Percentiles rank a stretch among this genome's conserved stretches.
Conservation (phyloP, 148 eudicot genomes). For the Dysphania ambrosioides region DNA sequence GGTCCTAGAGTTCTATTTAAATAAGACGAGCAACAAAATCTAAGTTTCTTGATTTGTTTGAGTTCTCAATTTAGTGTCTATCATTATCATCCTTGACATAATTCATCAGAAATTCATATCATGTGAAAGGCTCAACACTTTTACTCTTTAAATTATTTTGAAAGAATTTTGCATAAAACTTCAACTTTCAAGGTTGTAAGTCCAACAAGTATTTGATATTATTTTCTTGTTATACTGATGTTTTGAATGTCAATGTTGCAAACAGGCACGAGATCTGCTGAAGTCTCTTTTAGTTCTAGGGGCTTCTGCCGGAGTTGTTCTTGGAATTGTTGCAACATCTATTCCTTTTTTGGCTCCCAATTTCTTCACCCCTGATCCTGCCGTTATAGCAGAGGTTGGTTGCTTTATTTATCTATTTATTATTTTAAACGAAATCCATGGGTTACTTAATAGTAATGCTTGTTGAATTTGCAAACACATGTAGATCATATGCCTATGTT, state of each 20-base stretch:
- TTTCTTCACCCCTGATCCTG: slow-evolving; percentile 70
- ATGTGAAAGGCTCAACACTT: background rate
- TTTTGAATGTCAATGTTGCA: slow-evolving; percentile 12
- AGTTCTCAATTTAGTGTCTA: background rate
- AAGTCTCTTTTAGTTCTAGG: slow-evolving; percentile 82
- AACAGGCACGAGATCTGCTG: slow-evolving; percentile 69
- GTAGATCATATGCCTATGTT: too few species aligned
- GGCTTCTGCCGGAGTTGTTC: slow-evolving; percentile 54
- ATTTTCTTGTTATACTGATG: slow-evolving; percentile 16
- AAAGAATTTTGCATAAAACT: background rate
- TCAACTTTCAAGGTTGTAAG: background rate
- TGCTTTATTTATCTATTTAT: background rate
- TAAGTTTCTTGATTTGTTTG: background rate
- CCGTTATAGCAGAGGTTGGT: slow-evolving; percentile 70
- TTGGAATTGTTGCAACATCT: slow-evolving; percentile 63
- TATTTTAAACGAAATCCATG: background rate
- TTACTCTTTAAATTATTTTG: background rate
- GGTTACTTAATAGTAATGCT: background rate
- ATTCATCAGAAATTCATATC: background rate
- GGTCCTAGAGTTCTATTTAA: background rate
- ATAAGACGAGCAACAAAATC: background rate
- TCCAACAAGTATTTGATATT: background rate
- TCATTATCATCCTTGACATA: background rate
- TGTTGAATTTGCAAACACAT: background rate
- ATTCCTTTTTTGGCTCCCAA: slow-evolving; percentile 79